Base-by-base conservation (phyloP, 2,329 filamentous ascomycete species). In the Cytospora leucostoma region DNA sequence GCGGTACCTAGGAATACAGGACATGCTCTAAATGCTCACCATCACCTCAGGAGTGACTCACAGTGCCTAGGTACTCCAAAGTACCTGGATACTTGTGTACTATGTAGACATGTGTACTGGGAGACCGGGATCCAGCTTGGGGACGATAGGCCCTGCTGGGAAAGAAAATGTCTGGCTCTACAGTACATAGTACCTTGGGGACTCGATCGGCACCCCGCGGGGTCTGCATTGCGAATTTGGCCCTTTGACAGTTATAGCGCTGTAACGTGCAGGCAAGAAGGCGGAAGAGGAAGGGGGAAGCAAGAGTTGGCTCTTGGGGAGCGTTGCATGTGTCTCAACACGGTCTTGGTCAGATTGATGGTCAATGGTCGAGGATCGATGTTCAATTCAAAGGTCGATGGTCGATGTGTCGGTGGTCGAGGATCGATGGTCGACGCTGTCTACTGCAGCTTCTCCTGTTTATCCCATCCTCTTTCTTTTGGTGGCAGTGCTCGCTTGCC, bases 61-160 rank as follows among this genome's bases (percentile, higher is more conserved):
- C 27, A 27, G 4, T 27, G 27, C 4, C 27, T 27, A 27, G 27
- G 27, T 27, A 27, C 27, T 27, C 27, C 27, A 27, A 27, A 27
- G 27, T 27, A 27, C 4, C 27, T 27, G 4, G 4, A 27, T 27
- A 27, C 27, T 27, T 27, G 27, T 3, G 27, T 27, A 4, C 27
- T 27, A 27, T 27, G 27, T 27, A 27, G 27, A 27, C 27, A 27
- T 27, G 27, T 27, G 4, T 4, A 27, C 27, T 27, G 27, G 27
- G 27, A n/a, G 27, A 27, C 27, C 27, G 27, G 27, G 27, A 27
- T 27, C 57, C 56, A 52, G 35, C 47, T 56, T 56, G 11, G 35
- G 35, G 49, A 47, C 49, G 62, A 57, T 64, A 61, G 56, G 44
- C 51, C 53, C 53, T 56, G 52, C 56, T 59, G 33, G 56, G 56